Conservation (phyloP, 495 filamentous ascomycete genomes). For the Terfezia claveryi region DNA sequence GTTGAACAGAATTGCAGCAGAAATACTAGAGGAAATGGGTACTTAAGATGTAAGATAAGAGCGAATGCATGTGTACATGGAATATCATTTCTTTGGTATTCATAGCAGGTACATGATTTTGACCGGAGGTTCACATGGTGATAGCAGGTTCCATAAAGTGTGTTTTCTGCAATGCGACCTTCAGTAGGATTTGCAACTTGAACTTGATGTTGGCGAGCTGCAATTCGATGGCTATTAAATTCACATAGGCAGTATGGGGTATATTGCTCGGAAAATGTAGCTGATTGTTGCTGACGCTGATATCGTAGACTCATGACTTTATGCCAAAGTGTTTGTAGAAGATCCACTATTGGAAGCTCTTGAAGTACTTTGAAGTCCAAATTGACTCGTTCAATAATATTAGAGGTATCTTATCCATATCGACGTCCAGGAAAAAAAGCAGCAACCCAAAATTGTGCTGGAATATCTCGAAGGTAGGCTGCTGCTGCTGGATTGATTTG, state of each 20-base stretch:
- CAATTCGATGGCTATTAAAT: background rate
- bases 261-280: background rate
- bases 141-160: too few species aligned
- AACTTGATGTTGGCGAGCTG: background rate
- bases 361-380: background rate
- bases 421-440: background rate
- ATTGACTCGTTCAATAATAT: background rate
- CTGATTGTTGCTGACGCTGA: background rate
- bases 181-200: background rate
- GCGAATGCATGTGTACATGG: too few species aligned
- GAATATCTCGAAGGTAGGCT: background rate
- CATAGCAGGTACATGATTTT: too few species aligned
- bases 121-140: too few species aligned
- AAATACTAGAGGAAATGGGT: background rate
- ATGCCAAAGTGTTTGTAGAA: background rate
- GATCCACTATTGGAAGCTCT: background rate
- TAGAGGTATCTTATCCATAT: background rate
- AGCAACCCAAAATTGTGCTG: background rate
- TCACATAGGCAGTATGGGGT: background rate
- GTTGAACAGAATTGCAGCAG: background rate
- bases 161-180: background rate
- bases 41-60: too few species aligned
- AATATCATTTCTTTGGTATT: too few species aligned
- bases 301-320: background rate
- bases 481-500: background rate